Percentiles rank a stretch among this genome's conserved stretches.
These are phyloP conservation scores for Passalora sequoiae DNA, from an alignment of 2,329 filamentous ascomycete genomes.

Conservation along the genomic window DNA sequence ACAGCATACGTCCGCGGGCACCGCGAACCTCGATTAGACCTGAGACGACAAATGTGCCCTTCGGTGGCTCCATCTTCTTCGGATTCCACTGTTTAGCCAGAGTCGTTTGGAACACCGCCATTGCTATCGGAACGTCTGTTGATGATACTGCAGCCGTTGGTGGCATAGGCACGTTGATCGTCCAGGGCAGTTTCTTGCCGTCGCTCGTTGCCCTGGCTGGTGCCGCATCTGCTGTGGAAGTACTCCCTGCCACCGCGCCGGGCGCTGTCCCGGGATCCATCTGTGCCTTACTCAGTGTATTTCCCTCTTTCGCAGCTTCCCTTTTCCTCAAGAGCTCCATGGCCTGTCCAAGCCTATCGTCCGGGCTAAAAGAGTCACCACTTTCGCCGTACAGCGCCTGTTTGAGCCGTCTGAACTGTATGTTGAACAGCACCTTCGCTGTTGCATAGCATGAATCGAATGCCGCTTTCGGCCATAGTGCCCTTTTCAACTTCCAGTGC, in stretches of 20 bases:
- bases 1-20: slow-evolving; percentile 36
- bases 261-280: slow-evolving; percentile 19
- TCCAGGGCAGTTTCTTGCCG: slow-evolving; percentile 24
- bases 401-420: slow-evolving; percentile 35
- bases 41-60: slow-evolving; percentile 42
- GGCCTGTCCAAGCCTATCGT: slow-evolving; percentile 30
- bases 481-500: slow-evolving; percentile 36
- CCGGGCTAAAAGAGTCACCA: slow-evolving; percentile 29
- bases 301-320: slow-evolving; percentile 20
- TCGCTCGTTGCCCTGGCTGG: slow-evolving; percentile 8
- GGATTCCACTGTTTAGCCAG: slow-evolving; percentile 31
- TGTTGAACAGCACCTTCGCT: slow-evolving; percentile 31
- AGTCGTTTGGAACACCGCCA: slow-evolving; percentile 25
- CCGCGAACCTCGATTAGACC: slow-evolving; percentile 47
- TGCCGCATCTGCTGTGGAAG: slow-evolving; percentile 4
- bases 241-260: slow-evolving; percentile 9
- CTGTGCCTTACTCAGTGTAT: slow-evolving; percentile 20
- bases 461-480: slow-evolving; percentile 37
- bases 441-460: slow-evolving; percentile 34
- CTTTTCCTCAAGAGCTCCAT: slow-evolving; percentile 30
- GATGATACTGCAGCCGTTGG: slow-evolving; percentile 8
- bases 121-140: slow-evolving; percentile 29
- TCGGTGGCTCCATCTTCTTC: slow-evolving; percentile 36
- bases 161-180: slow-evolving; percentile 19
- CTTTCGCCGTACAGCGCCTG: slow-evolving; percentile 35